A percentile compares a stretch with the other conserved stretches of the same genome.
These are phyloP conservation scores for Osmanthus fragrans DNA, from an alignment of 257 asterid species.

Conservation along the genomic window DNA sequence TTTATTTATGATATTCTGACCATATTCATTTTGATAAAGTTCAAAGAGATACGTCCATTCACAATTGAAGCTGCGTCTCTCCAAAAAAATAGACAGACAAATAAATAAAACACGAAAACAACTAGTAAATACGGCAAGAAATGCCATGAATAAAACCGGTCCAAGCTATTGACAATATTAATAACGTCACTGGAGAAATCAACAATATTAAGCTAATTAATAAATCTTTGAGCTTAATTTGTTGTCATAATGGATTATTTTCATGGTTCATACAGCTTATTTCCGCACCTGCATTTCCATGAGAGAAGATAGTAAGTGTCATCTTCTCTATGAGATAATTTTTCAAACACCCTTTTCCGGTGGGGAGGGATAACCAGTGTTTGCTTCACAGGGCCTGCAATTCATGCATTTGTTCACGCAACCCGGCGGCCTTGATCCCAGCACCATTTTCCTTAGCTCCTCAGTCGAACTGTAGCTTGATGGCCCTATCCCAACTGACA, in stretches of 20 bases:
- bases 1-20: too few relatives aligned
- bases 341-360: conserved; percentile 1
- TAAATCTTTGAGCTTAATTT: not conserved
- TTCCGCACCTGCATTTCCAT: conserved; percentile 77
- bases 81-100: too few relatives aligned
- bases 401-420: conserved; percentile 66
- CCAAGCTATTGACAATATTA: not conserved
- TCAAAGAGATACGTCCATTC: not conserved
- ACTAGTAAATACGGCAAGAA: not conserved
- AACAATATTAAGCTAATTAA: not conserved
- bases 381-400: conserved; percentile 73
- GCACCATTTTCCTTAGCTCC: conserved; percentile 47
- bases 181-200: not conserved
- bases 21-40: not conserved
- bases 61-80: not conserved
- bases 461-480: conserved; percentile 19
- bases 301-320: conserved; percentile 70
- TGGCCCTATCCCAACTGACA: conserved; percentile 32
- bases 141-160: not conserved
- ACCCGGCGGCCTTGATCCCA: conserved; percentile 76
- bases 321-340: conserved; percentile 44
- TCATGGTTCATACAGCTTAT: conserved; percentile 57
- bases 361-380: conserved; percentile 63
- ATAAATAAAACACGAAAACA: not conserved
- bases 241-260: not conserved